Evolutionary conservation across 2,329 filamentous ascomycete genomes (phyloP), one percentile per base, ranked within the genome.

Genomic region (Penicillium concentricum): DNA sequence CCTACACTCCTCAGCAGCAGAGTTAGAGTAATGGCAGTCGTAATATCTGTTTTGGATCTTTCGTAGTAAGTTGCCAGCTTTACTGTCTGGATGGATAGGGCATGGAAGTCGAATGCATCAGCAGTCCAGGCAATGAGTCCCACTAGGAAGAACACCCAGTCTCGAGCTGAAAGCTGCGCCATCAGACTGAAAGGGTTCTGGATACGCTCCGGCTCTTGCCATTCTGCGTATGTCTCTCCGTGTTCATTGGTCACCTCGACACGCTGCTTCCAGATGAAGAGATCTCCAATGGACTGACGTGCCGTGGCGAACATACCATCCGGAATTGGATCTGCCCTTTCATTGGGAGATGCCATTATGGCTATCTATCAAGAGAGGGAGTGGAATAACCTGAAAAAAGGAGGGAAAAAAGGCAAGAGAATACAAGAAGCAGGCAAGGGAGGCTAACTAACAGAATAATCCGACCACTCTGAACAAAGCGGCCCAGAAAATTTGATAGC

Each of bases 91-190:
- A 93, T 90, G 5, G 87, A 89, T 9, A 93, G 80, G 26, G 90
- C 88, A 74, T 92, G 89, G 70, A 92, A 93, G 73, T 92, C 90
- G 71, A 92, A 93, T 4, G 90, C 89, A 71, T 93, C 90, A 55
- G 89, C 89, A 1, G 85, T 89, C 90, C 90, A 93, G 16, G 89
- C 87, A 34, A 82, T 74, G 69, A 92, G 86, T 3, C 89, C 90
- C 12, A 91, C 87, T 39, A 89, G 61, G 76, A 93, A 87, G 77
- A 90, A 92, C 16, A 89, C 68, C 89, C 90, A 93, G 69, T 89
- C 86, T 58, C 80, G 83, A 24, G 78, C 77, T 3, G 80, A 82
- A 16, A 94, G 80, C 73, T 87, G 81, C 28, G 79, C 80, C 59
- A 91, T 78, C 30, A 93, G 79, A 37, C 80, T 84, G 74, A 93